Base-by-base conservation (phyloP, 441 rosid species). In the Flueggea neowawraea region DNA sequence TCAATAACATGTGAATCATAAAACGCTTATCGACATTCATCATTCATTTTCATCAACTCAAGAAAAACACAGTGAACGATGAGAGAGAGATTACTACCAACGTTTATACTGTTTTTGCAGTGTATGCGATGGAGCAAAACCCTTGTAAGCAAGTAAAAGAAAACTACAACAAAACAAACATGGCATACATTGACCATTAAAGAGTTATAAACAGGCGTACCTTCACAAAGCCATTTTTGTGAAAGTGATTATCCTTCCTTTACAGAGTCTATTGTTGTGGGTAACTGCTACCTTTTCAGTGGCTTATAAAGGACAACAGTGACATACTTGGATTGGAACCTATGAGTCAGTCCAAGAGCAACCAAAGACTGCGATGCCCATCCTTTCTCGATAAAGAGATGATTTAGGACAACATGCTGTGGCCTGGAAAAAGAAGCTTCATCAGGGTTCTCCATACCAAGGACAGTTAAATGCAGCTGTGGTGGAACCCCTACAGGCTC, bases 261-360 rank as follows among this genome's bases (percentile, higher is more conserved):
- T 62, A 70, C 73, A 69, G 28, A 51, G 62, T 60, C 54, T 54
- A n/a, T n/a, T n/a, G n/a, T n/a, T n/a, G n/a, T n/a, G n/a, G n/a
- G n/a, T n/a, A 53, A 10, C 3, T 51, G 69, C 71, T 70, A 84
- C 84, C 90, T 77, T 70, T 73, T 80, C 48, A 78, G 81, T 2
- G 95, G 95, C 80, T 90, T 90, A 68, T 87, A 87, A 52, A 90
- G n/a, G 63, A 85, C 91, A 71, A 93, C 92, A 10, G 98, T 90
- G 50, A 88, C 92, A 63, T 88, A 90, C 71, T 88, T 93, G 47
- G 98, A 85, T 75, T 93, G 67, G 57, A 88, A 90, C 81, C 98
- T 74, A 65, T 90, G 93, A 6, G 97, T 90, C 68, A 85, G 68
- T 56, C 98, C 98, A 31, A 94, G 69, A 14, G 97, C 85, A 63